Base-by-base conservation (phyloP, 2,329 filamentous ascomycete genomes). In the Colletotrichum karsti region DNA sequence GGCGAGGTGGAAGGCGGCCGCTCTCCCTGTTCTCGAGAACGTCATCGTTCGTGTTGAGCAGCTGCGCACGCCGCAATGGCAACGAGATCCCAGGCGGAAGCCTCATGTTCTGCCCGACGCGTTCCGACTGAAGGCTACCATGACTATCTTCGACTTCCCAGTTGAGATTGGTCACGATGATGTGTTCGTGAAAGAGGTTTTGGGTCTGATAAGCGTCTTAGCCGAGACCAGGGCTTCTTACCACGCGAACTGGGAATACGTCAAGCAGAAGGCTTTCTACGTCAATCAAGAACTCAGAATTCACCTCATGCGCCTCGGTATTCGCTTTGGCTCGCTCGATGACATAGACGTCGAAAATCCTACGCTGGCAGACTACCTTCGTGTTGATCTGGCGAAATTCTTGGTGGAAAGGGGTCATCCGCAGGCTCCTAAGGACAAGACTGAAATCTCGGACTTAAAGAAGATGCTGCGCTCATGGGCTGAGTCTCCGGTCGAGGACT, bases 21-120 rank as follows among this genome's bases (percentile, higher is more conserved):
- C 51, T 6, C 6, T 53, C 13, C 64, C 59, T 1, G 42, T 63
- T 12, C 28, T 67, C 15, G 22, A 39, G 22, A n/a, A 42, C 1
- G n/a, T 39, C n/a, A n/a, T 54, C 28, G 18, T 28, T 24, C 35
- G 18, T 6, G n/a, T 67, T 26, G 20, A 50, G 15, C 15, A 22
- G 12, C 18, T 58, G 12, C 64, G 64, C 7, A 67, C 59, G 4
- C 12, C 22, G 1, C 26, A 46, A 18, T 63, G 64, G 59, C 64
- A 67, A 20, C 42, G 12, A 5, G 18, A 67, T 7, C 44, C 28
- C 9, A 39, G 18, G 12, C 59, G 64, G 7, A 10, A 48, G 12
- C 58, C 64, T 7, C n/a, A 13, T 8, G 22, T 13, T 7, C 51
- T 67, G 6, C 51, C 64, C 1, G 35, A 63, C 20, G 18, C 28